Percentiles rank a stretch among this genome's conserved stretches.
phyloP scores from a whole-genome alignment of 768 basidiomycete genomes.

The Coprinopsis marcescibilis region DNA sequence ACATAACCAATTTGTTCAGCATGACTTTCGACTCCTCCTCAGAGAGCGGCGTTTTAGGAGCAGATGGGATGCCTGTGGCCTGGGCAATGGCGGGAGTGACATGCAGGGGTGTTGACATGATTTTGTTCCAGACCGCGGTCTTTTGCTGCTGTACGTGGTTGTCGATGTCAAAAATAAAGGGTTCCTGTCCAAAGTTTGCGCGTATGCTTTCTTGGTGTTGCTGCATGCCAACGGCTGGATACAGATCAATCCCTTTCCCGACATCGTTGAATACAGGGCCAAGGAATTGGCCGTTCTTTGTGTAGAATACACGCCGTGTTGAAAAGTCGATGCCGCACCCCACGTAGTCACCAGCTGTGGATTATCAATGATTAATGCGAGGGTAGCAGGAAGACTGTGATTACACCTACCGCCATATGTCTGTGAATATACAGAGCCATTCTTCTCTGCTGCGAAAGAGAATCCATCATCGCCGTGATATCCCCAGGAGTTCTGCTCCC shows the following conservation, averaged over 20 bases:
- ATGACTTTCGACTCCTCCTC: constrained; percentile 52
- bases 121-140: constrained; percentile 59
- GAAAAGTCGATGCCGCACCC: constrained; percentile 94
- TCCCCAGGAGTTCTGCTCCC: constrained; percentile 84
- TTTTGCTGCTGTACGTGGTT: constrained; percentile 72
- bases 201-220: constrained; percentile 72
- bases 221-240: constrained; percentile 86
- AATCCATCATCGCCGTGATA: constrained; percentile 90
- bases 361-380: constrained; percentile 10
- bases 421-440: constrained; percentile 68
- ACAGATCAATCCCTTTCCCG: constrained; percentile 60
- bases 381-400: neutral
- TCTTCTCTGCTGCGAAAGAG: constrained; percentile 68
- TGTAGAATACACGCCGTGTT: constrained; percentile 76
- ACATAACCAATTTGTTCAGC: constrained; percentile 67
- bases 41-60: constrained; percentile 24
- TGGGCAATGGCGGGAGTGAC: constrained; percentile 10
- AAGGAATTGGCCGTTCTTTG: constrained; percentile 76
- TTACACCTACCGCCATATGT: constrained; percentile 67
- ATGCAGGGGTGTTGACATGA: constrained; percentile 49
- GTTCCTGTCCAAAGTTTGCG: constrained; percentile 83
- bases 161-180: constrained; percentile 90
- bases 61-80: constrained; percentile 1
- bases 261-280: constrained; percentile 70
- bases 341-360: constrained; percentile 74